A percentile compares a stretch with the other conserved stretches of the same genome.
These are phyloP conservation scores for Clonostachys solani DNA, from an alignment of 2,329 filamentous ascomycete species.

Conservation along the genomic window DNA sequence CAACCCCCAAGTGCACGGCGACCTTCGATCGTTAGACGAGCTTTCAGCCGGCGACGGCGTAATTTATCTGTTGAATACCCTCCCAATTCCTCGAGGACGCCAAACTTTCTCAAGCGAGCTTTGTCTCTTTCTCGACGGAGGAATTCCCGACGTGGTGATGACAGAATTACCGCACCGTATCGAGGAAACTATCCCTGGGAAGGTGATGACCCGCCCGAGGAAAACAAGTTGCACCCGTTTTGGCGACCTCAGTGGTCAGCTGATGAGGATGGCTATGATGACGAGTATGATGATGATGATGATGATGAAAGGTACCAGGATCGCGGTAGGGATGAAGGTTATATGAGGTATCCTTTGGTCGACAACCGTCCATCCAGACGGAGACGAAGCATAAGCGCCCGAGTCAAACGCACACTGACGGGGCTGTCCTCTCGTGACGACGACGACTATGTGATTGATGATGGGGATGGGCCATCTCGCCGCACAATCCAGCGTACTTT, in stretches of 20 bases:
- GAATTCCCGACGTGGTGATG: neutral
- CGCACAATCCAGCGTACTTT: conserved; percentile 54
- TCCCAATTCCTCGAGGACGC: conserved; percentile 28
- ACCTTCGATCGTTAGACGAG: conserved; percentile 48
- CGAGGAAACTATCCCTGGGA: conserved; percentile 29
- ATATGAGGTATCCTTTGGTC: conserved; percentile 41
- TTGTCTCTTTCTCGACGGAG: conserved; percentile 45
- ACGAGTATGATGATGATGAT: conserved; percentile 11
- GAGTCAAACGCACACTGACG: conserved; percentile 55
- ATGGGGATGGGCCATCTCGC: conserved; percentile 38
- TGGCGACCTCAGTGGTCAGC: conserved; percentile 53
- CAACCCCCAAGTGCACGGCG: conserved; percentile 27
- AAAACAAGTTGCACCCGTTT: conserved; percentile 53
- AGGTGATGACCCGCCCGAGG: conserved; percentile 44
- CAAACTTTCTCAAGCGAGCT: conserved; percentile 41
- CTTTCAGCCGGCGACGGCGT: conserved; percentile 43
- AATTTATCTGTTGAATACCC: conserved; percentile 32
- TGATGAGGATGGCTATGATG: conserved; percentile 18
- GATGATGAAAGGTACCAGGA: conserved; percentile 20
- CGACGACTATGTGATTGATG: conserved; percentile 20
- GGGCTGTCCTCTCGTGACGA: conserved; percentile 49
- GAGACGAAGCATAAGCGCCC: conserved; percentile 44
- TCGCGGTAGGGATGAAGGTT: conserved; percentile 9
- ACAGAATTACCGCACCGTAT: conserved; percentile 5
- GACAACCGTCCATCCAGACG: conserved; percentile 41